Base-by-base conservation (phyloP, 345 rosid genomes). In the Anastatica hierochuntica region DNA sequence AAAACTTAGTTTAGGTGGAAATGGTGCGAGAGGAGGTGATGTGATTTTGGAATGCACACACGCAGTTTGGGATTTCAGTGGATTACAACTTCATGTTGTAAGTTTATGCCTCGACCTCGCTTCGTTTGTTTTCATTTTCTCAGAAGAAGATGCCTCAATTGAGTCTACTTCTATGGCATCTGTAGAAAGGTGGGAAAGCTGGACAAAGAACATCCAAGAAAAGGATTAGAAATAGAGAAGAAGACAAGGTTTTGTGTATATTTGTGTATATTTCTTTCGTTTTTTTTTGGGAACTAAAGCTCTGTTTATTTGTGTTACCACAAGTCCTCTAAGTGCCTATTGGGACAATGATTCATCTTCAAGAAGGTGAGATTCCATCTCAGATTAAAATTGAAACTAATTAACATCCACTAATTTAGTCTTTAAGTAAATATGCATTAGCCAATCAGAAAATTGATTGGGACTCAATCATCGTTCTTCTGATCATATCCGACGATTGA, bases 21-120 rank as follows among this genome's bases (percentile, higher is more conserved):
- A 83, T 71, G 96, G 98, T 62, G 98, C 96, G 49, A 81, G 80
- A 74, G 98, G 96, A 41, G 98, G 98, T 31, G 88, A 90, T 74
- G 96, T 90, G 75, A 81, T 87, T 18, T 53, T 90, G 18, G 85
- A 90, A 68, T 82, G 98, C 66, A 80, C 95, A 6, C 77, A 78
- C 19, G 53, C 85, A 21, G 74, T 90, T 59, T 87, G 96, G 98
- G 96, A 90, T 73, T 84, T 90, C 58, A 74, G 88, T n/a, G 73
- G 89, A 33, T 68, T 90, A 71, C 92, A 81, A 53, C 82, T 79
- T 78, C 98, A 87, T 45, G 66, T 77, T 38, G 98, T 90, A 72
- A 64, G 95, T 76, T 7, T n/a, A n/a, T n/a, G n/a, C n/a, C n/a
- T 42, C 0, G 38, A 44, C 15, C 2, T 10, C 23, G 36, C 53